phyloP scores from a whole-genome alignment of 202 grass and related monocot genomes.

The Musa balbisiana region DNA sequence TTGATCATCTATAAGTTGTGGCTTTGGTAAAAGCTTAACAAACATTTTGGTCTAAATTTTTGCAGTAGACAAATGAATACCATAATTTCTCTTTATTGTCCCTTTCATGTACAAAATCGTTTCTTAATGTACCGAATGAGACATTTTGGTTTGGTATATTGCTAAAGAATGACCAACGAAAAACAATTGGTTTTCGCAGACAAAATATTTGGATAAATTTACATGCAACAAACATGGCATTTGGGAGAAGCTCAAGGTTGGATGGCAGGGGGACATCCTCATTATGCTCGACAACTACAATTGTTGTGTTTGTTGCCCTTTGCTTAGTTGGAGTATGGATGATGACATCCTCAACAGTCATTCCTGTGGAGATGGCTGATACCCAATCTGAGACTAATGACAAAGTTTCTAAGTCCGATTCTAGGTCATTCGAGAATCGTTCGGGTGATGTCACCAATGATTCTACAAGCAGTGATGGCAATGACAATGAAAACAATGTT shows the following conservation, averaged over 20 bases:
- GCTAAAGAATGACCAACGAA: not conserved
- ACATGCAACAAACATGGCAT: constrained; percentile 44
- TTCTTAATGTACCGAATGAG: too few relatives aligned
- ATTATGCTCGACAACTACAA: constrained; percentile 62
- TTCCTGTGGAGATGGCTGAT: constrained; percentile 53
- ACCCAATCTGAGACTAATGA: constrained; percentile 41
- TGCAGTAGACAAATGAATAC: too few relatives aligned
- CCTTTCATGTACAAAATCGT: too few relatives aligned
- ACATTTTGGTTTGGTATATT: not conserved
- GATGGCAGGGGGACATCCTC: constrained; percentile 60
- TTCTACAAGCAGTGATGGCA: constrained; percentile 36
- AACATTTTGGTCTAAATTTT: too few relatives aligned
- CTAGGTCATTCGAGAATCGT: constrained; percentile 29
- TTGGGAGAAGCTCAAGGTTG: constrained; percentile 59
- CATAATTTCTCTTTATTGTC: too few relatives aligned
- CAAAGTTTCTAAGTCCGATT: constrained; percentile 27
- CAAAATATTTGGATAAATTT: not conserved
- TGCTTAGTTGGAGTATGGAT: constrained; percentile 84
- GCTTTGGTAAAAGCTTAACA: not conserved
- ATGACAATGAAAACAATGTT: constrained; percentile 30
- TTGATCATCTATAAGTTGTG: not conserved
- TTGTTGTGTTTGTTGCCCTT: constrained; percentile 65
- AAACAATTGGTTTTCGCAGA: not conserved
- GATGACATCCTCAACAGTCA: constrained; percentile 78
- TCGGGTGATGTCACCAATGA: constrained; percentile 30